A percentile compares a stretch with the other conserved stretches of the same genome.
These are phyloP conservation scores for Martiniozyma asiatica DNA, from an alignment of 1,139 yeast species.

Conservation along the genomic window DNA sequence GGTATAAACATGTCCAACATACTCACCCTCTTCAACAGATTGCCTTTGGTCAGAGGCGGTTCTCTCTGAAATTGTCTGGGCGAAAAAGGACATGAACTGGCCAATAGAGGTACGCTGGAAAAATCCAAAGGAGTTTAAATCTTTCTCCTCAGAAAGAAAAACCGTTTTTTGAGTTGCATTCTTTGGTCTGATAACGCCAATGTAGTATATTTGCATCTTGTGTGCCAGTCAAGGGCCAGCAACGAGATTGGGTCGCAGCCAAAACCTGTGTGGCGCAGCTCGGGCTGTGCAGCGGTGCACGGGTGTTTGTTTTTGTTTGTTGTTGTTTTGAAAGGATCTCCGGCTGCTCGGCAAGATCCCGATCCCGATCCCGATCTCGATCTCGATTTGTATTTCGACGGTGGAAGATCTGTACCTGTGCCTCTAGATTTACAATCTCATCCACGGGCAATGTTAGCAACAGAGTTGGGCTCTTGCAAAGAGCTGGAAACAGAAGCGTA, in stretches of 20 bases:
- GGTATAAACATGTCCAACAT: constrained; percentile 85
- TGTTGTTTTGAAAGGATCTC: too few relatives aligned
- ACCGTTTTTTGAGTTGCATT: constrained; percentile 35
- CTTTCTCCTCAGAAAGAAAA: constrained; percentile 73
- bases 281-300: too few relatives aligned
- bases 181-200: constrained; percentile 67
- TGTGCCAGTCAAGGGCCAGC: neutral
- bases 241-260: neutral
- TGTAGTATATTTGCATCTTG: constrained; percentile 76
- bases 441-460: too few relatives aligned
- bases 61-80: constrained; percentile 82
- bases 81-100: constrained; percentile 91
- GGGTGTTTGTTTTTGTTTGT: too few relatives aligned
- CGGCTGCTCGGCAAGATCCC: too few relatives aligned
- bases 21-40: constrained; percentile 84
- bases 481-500: too few relatives aligned
- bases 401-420: too few relatives aligned
- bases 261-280: too few relatives aligned
- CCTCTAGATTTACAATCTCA: too few relatives aligned
- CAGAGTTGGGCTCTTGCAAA: too few relatives aligned
- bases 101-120: constrained; percentile 43
- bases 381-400: too few relatives aligned
- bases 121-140: constrained; percentile 75
- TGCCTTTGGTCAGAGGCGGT: constrained; percentile 88
- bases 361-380: too few relatives aligned